phyloP scores from a whole-genome alignment of 257 asterid genomes.

The Solanum chmielewskii region DNA sequence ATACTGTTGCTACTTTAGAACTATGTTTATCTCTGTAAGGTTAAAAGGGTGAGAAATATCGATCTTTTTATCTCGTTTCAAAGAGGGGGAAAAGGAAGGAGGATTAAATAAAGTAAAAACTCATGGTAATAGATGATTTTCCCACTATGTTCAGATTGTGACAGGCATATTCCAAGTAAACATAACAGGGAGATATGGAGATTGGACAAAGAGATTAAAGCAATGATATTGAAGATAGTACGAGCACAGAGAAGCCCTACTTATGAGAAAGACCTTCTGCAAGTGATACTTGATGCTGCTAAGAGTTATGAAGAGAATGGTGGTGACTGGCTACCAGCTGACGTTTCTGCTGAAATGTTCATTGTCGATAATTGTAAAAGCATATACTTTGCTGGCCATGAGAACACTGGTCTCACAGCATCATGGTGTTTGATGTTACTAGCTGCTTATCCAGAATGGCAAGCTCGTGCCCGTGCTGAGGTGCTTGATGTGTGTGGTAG shows the following conservation, averaged over 20 bases:
- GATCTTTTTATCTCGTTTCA: neutral
- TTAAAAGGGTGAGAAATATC: neutral
- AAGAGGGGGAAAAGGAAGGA: neutral
- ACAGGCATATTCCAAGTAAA: conserved; percentile 59
- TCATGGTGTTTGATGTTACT: conserved; percentile 78
- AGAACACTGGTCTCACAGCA: conserved; percentile 51
- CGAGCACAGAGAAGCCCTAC: conserved; percentile 14
- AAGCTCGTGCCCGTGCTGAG: conserved; percentile 59
- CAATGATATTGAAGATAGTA: conserved; percentile 39
- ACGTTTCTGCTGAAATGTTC: conserved; percentile 29
- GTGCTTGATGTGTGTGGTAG: conserved; percentile 44
- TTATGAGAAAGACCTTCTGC: conserved; percentile 44
- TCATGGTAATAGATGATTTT: neutral
- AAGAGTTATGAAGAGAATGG: conserved; percentile 23
- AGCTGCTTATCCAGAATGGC: conserved; percentile 72
- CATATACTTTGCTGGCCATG: conserved; percentile 65
- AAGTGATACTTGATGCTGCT: conserved; percentile 46
- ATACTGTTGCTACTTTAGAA: neutral
- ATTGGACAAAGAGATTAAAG: conserved; percentile 43
- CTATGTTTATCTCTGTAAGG: neutral
- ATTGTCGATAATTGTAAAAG: conserved; percentile 64
- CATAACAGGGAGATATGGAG: conserved; percentile 47
- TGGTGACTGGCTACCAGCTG: conserved; percentile 15
- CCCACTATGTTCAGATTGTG: neutral
- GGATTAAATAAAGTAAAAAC: neutral